Conservation (phyloP, 441 rosid genomes). For the Euphorbia celastroides region DNA sequence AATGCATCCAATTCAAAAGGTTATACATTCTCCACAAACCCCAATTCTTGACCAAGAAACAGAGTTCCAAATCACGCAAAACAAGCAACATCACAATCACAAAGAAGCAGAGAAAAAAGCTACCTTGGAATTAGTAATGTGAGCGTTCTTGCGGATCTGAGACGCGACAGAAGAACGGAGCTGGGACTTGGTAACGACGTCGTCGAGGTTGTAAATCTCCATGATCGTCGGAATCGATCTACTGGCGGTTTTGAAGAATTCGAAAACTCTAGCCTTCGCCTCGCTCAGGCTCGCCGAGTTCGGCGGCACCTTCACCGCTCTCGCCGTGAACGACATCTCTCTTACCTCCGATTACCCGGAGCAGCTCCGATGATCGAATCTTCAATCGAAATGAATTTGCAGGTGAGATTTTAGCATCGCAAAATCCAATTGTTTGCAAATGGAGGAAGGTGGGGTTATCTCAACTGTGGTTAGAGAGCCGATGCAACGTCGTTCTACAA, state of each 20-base stretch:
- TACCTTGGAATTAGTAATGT: constrained; percentile 80
- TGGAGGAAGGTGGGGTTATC: background rate
- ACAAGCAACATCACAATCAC: background rate
- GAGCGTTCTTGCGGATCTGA: constrained; percentile 74
- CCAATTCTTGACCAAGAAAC: background rate
- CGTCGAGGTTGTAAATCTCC: constrained; percentile 86
- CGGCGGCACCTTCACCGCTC: constrained; percentile 66
- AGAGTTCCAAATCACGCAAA: background rate
- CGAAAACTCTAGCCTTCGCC: constrained; percentile 70
- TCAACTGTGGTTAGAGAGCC: background rate
- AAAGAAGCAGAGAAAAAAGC: background rate
- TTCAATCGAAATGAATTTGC: background rate
- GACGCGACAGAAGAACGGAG: constrained; percentile 79
- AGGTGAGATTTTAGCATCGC: background rate
- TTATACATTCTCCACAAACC: too few species aligned
- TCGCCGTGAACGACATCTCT: constrained; percentile 52
- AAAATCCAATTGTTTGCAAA: background rate
- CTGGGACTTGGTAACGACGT: constrained; percentile 64
- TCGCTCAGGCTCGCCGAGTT: constrained; percentile 81
- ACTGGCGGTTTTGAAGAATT: constrained; percentile 75
- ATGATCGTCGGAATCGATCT: constrained; percentile 73
- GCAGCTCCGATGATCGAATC: background rate
- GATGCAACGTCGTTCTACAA: background rate
- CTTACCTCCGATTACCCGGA: background rate
- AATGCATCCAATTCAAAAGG: background rate